Percentiles rank a stretch among this genome's conserved stretches.
Conservation (phyloP, 257 asterid species). For the Parsonsia alboflavescens region DNA sequence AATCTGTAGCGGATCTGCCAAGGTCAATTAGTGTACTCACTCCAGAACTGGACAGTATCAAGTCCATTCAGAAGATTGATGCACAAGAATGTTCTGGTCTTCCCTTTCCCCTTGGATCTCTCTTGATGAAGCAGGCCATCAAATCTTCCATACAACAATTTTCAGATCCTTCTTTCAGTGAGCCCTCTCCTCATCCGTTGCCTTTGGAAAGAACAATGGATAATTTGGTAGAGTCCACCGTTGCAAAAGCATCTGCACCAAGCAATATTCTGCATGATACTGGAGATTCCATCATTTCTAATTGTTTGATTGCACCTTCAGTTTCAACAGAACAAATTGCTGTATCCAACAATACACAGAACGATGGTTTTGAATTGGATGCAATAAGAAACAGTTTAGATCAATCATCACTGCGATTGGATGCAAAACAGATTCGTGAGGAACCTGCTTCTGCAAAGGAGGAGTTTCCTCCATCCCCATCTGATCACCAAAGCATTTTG, state of each 20-base stretch:
- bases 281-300: slow-evolving; percentile 22
- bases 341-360: slow-evolving; percentile 22
- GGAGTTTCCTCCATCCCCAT: slow-evolving; percentile 79
- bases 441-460: slow-evolving; percentile 51
- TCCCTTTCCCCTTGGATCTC: slow-evolving; percentile 30
- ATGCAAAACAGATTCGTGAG: slow-evolving; percentile 33
- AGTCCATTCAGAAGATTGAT: slow-evolving; percentile 31
- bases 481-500: slow-evolving; percentile 89
- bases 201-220: slow-evolving; percentile 27
- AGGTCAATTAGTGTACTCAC: slow-evolving; percentile 54
- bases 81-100: slow-evolving; percentile 20
- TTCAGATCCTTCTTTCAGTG: slow-evolving; percentile 31
- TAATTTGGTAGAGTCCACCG: slow-evolving; percentile 29
- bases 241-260: slow-evolving; percentile 27
- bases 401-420: slow-evolving; percentile 32
- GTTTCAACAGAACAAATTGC: slow-evolving; percentile 13
- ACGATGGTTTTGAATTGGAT: slow-evolving; percentile 29
- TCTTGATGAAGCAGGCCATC: slow-evolving; percentile 27
- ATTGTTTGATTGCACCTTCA: slow-evolving; percentile 23
- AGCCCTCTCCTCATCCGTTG: slow-evolving; percentile 25
- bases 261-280: slow-evolving; percentile 16
- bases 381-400: slow-evolving; percentile 23
- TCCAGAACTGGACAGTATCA: slow-evolving; percentile 35
- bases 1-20: slow-evolving; percentile 43
- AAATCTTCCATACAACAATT: slow-evolving; percentile 31